These are phyloP conservation scores for Tremella yokohamensis DNA, from an alignment of 768 basidiomycete genomes.

Conservation along the genomic window DNA sequence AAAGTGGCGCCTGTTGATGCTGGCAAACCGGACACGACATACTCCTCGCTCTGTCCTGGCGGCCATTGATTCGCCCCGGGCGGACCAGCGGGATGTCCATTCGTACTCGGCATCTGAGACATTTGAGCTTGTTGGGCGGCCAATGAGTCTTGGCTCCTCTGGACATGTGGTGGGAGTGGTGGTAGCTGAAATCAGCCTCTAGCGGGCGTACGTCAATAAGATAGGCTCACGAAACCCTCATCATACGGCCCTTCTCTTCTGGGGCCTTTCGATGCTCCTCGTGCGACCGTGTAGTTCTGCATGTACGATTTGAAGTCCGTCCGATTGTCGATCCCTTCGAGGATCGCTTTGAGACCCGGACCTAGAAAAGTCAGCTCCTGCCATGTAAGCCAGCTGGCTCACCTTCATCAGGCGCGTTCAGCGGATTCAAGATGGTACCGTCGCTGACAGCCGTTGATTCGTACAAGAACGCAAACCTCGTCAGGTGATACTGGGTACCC, in stretches of 20 bases:
- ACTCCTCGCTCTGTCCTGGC: conserved; percentile 20
- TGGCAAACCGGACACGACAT: conserved; percentile 35
- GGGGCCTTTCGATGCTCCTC: conserved; percentile 67
- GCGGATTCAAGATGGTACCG: conserved; percentile 73
- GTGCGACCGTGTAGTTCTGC: conserved; percentile 94
- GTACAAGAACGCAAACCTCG: conserved; percentile 88
- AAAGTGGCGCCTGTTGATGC: conserved; percentile 64
- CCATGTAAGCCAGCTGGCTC: background rate
- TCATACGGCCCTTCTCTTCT: conserved; percentile 83
- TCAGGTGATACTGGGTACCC: conserved; percentile 95
- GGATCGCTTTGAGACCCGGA: conserved; percentile 75
- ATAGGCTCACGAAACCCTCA: conserved; percentile 79
- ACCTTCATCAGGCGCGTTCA: conserved; percentile 32
- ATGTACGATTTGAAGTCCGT: conserved; percentile 93
- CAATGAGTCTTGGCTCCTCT: conserved; percentile 11
- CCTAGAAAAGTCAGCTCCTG: conserved; percentile 44
- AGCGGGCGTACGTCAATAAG: conserved; percentile 2
- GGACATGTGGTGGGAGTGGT: conserved; percentile 48
- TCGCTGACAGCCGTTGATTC: conserved; percentile 87
- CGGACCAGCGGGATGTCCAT: conserved; percentile 28
- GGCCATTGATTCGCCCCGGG: conserved; percentile 8
- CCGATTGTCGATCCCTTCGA: conserved; percentile 89
- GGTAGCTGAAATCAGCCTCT: conserved; percentile 31
- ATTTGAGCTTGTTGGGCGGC: conserved; percentile 6
- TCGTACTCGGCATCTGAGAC: conserved; percentile 33